Conservation (phyloP, 2,329 filamentous ascomycete genomes). For the Fusarium nurragi region DNA sequence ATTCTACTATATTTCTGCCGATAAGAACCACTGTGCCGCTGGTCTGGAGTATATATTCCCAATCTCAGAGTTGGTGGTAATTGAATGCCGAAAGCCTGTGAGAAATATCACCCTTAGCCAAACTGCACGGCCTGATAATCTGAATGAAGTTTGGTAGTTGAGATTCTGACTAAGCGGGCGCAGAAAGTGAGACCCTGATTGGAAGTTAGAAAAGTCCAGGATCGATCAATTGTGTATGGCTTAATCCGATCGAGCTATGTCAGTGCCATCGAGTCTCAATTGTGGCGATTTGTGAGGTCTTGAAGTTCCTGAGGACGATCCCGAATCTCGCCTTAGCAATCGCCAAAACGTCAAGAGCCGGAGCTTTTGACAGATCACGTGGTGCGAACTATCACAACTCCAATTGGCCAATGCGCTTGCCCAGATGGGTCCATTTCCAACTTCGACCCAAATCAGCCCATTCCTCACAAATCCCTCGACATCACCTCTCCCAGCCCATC, state of each 20-base stretch:
- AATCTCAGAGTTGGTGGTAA: too few relatives aligned
- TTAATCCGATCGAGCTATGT: neutral
- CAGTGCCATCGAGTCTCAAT: neutral
- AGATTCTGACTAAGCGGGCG: neutral
- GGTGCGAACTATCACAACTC: conserved; percentile 29
- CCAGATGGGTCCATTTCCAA: conserved; percentile 47
- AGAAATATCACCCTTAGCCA: neutral
- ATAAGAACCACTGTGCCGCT: too few relatives aligned
- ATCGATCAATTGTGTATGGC: rapidly evolving
- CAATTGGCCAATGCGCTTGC: conserved; percentile 51
- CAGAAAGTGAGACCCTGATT: neutral
- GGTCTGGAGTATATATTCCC: too few relatives aligned
- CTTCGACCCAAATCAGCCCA: conserved; percentile 57
- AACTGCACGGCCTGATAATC: neutral
- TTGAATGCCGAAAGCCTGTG: too few relatives aligned
- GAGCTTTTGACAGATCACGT: conserved; percentile 47
- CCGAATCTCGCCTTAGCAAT: conserved; percentile 29
- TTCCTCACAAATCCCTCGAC: conserved; percentile 59
- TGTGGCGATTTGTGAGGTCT: conserved; percentile 2
- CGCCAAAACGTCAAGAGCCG: conserved; percentile 20
- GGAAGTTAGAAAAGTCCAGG: rapidly evolving
- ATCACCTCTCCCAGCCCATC: conserved; percentile 45
- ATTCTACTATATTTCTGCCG: too few relatives aligned
- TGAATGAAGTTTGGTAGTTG: neutral
- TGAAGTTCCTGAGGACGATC: conserved; percentile 21